Conservation (phyloP, 345 rosid genomes). For the Hevea brasiliensis region DNA sequence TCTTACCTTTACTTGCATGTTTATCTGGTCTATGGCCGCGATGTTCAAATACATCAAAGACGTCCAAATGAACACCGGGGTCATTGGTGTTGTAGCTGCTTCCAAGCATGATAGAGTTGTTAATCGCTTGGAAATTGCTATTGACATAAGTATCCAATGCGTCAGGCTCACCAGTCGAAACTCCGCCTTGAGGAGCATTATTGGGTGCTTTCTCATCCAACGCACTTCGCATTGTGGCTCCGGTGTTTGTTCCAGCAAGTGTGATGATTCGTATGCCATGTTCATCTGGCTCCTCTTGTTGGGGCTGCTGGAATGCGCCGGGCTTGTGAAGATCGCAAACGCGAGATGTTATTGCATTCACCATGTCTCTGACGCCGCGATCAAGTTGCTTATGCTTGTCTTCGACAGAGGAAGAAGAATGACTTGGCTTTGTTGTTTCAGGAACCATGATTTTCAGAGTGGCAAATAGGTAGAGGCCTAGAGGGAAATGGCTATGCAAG, state of each 20-base stretch:
- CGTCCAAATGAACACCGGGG: constrained; percentile 86
- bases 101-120: constrained; percentile 80
- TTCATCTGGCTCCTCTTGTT: constrained; percentile 35
- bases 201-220: constrained; percentile 41
- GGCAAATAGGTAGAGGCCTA: too few relatives aligned
- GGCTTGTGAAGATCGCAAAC: constrained; percentile 41
- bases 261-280: constrained; percentile 56
- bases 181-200: not conserved
- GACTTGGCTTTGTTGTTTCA: constrained; percentile 28
- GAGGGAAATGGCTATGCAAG: too few relatives aligned
- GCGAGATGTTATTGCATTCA: constrained; percentile 42
- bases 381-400: constrained; percentile 32
- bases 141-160: constrained; percentile 61
- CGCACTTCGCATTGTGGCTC: constrained; percentile 73
- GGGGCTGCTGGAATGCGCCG: constrained; percentile 37
- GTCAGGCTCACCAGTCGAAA: constrained; percentile 37
- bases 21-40: not conserved
- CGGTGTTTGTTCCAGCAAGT: constrained; percentile 73
- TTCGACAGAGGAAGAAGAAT: constrained; percentile 19
- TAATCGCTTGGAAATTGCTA: constrained; percentile 88
- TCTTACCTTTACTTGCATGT: constrained; percentile 19
- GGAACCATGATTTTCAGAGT: constrained; percentile 30
- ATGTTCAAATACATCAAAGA: constrained; percentile 28
- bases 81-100: constrained; percentile 69
- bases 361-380: constrained; percentile 47